Conservation (phyloP, 2,329 filamentous ascomycete genomes). For the Diplodia seriata region DNA sequence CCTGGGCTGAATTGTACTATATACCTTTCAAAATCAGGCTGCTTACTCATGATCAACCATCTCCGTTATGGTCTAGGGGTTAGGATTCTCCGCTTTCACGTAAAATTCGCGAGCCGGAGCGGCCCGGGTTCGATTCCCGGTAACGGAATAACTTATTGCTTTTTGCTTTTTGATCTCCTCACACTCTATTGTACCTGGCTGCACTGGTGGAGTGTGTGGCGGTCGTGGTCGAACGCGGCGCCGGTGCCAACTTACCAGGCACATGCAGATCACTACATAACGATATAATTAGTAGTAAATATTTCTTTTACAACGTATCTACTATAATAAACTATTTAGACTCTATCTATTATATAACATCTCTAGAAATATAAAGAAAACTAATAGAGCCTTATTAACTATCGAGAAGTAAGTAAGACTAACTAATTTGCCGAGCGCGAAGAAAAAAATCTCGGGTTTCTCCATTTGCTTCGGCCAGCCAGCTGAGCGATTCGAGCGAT, state of each 20-base stretch:
- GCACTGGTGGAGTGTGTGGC: neutral
- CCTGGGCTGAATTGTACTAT: neutral
- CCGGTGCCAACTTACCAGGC: neutral
- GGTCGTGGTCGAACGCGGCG: neutral
- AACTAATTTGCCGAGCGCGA: neutral
- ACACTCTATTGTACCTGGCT: neutral
- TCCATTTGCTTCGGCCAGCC: neutral
- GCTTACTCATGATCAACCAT: conserved; percentile 2
- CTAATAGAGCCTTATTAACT: neutral
- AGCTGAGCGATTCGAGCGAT: too few species aligned
- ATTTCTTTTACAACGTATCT: neutral
- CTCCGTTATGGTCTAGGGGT: conserved; percentile 34
- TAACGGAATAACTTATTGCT: conserved; percentile 16
- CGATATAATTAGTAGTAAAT: neutral
- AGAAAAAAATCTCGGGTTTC: neutral
- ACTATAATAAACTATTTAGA: neutral
- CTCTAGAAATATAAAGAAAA: neutral
- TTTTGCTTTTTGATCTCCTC: neutral
- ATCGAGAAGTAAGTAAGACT: neutral
- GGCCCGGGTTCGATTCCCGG: conserved; percentile 33
- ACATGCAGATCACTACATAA: too few species aligned
- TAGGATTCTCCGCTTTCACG: conserved; percentile 33
- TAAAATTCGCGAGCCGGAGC: conserved; percentile 7
- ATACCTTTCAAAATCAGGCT: rapidly evolving
- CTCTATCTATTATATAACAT: neutral